phyloP scores from a whole-genome alignment of 208 protist genomes.

The Strigomonas oncopelti region DNA sequence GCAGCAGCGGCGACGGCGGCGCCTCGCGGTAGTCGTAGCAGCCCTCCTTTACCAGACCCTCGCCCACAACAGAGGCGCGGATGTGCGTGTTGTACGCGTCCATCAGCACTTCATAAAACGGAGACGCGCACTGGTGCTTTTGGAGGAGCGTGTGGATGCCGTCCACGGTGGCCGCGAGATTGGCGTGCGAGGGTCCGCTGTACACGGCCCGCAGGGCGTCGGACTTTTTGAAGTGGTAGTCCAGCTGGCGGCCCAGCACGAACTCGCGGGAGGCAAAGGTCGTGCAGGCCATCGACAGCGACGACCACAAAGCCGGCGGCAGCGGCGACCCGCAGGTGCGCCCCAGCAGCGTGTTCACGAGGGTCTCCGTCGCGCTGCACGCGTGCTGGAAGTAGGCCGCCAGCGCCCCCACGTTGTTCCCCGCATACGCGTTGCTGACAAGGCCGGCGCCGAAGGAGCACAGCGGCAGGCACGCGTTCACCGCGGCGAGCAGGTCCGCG shows the following conservation, averaged over 20 bases:
- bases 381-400: constrained; percentile 77
- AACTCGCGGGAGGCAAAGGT: constrained; percentile 73
- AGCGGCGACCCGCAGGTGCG: constrained; percentile 36
- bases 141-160: constrained; percentile 63
- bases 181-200: constrained; percentile 16
- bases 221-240: constrained; percentile 72
- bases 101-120: constrained; percentile 85
- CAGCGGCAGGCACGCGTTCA: constrained; percentile 70
- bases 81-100: constrained; percentile 77
- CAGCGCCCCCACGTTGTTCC: constrained; percentile 42
- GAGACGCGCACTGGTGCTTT: constrained; percentile 24
- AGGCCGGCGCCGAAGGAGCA: constrained; percentile 81
- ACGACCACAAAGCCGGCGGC: constrained; percentile 36
- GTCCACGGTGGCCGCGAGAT: constrained; percentile 42
- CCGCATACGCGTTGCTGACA: constrained; percentile 76
- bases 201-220: constrained; percentile 65
- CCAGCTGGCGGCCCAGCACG: constrained; percentile 61
- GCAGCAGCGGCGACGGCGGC: constrained; percentile 32
- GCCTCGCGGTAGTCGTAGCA: constrained; percentile 44
- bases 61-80: constrained; percentile 60
- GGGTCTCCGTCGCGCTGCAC: constrained; percentile 34
- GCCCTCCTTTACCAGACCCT: constrained; percentile 65
- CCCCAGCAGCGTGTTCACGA: constrained; percentile 18
- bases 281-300: constrained; percentile 56
- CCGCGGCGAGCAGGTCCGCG: constrained; percentile 48